Base-by-base conservation (phyloP, 768 basidiomycete species). In the Amyloporia xantha region DNA sequence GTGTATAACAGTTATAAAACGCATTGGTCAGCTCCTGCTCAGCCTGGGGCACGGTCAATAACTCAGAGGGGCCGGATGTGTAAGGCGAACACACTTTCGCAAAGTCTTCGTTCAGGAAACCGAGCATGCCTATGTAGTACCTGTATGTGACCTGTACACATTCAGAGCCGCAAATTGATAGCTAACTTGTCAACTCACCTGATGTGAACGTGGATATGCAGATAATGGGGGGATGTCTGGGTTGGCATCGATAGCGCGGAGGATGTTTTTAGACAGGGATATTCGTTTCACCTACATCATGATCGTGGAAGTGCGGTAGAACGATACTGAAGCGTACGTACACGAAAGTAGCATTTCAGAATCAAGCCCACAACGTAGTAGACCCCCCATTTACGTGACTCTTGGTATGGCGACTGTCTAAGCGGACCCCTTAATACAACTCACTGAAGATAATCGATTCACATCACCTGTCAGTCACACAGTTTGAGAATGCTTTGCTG, bases 51-150 rank as follows among this genome's bases (percentile, higher is more conserved):
- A 5, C 13, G 20, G 24, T n/a, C n/a, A n/a, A n/a, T n/a, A n/a
- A n/a, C n/a, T n/a, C n/a, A n/a, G n/a, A n/a, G n/a, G n/a, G n/a
- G n/a, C n/a, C n/a, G n/a, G n/a, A n/a, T n/a, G n/a, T n/a, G n/a
- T n/a, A n/a, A n/a, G n/a, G n/a, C 15, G 30, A 33, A 15, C 64
- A 26, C 41, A 85, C 91, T 71, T 91, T 91, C 33, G 71, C 73
- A 60, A 91, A 94, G 42, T 95, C 87, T 63, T 97, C 96, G 59
- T 90, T 90, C 52, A 97, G 66, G 68, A 98, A 97, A 61, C 82
- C 85, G 52, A 98, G 74, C 82, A 97, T 90, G 54, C 95, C 96
- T 41, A 96, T 68, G 62, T 97, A 97, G 72, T 95, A 99, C 52
- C 83, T 76, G 68, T 88, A 96, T 20, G 94, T 94, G 44, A 96